Evolutionary conservation across 106 monocot genomes (phyloP).

Genomic region (Apostasia ramifera): DNA sequence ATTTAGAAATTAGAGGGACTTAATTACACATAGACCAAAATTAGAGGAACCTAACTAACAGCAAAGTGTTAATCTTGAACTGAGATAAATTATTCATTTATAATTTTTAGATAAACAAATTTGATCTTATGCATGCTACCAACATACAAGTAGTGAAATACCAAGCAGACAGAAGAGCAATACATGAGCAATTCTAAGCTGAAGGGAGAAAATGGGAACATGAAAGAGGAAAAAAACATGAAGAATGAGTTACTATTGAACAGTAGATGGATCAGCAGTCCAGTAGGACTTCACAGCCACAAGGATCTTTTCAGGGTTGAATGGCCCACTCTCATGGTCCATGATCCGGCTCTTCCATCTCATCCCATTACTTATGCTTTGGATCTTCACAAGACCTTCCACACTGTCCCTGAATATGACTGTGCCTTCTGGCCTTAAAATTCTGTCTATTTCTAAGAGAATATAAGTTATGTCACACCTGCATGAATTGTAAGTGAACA

Average conservation of each 20-base stretch:
- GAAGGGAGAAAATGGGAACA: too few relatives aligned
- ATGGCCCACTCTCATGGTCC: conserved; percentile 18
- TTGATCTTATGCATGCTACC: too few relatives aligned
- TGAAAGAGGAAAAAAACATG: too few relatives aligned
- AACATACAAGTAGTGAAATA: too few relatives aligned
- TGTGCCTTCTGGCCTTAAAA: conserved; percentile 11
- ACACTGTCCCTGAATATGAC: conserved; percentile 16
- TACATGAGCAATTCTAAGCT: too few relatives aligned
- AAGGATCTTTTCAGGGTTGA: conserved; percentile 20
- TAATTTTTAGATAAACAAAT: too few relatives aligned
- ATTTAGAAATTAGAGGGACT: too few relatives aligned
- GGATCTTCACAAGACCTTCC: conserved; percentile 11
- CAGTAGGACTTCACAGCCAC: conserved; percentile 10
- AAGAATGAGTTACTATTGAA: neutral
- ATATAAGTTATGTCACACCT: conserved; percentile 18
- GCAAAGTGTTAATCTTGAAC: too few relatives aligned
- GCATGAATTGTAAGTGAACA: neutral
- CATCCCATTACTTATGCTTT: conserved; percentile 8
- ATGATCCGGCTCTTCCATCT: conserved; percentile 13
- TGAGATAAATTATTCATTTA: too few relatives aligned
- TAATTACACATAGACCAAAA: too few relatives aligned
- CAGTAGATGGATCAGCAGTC: conserved; percentile 7
- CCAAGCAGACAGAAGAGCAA: too few relatives aligned
- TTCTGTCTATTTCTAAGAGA: conserved; percentile 13
- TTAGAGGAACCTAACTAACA: too few relatives aligned